These are phyloP conservation scores for Stephanodiscus triporus DNA, from an alignment of 108 stramenopile genomes.

Conservation along the genomic window DNA sequence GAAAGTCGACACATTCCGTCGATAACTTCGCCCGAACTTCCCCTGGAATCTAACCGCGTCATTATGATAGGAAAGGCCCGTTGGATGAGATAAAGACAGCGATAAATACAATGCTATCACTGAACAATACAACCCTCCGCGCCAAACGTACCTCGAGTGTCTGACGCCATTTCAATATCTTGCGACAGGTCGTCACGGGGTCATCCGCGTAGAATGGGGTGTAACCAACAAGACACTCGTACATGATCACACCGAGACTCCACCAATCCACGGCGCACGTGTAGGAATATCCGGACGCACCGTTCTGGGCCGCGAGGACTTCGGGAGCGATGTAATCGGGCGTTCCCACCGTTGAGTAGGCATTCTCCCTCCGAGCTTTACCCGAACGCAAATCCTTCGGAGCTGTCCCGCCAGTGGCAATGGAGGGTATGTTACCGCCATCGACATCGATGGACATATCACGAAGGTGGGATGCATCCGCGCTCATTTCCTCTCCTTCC, in stretches of 20 bases:
- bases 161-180: slow-evolving; percentile 92
- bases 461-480: slow-evolving; percentile 57
- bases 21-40: slow-evolving; percentile 80
- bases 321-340: slow-evolving; percentile 99
- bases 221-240: slow-evolving; percentile 99
- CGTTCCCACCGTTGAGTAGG: slow-evolving; percentile 98
- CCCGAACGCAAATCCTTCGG: slow-evolving; percentile 57
- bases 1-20: slow-evolving; percentile 87
- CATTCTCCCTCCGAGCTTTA: slow-evolving; percentile 91
- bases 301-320: slow-evolving; percentile 93
- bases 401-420: slow-evolving; percentile 34
- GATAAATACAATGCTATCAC: not conserved
- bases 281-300: slow-evolving; percentile 93
- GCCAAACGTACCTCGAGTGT: slow-evolving; percentile 69
- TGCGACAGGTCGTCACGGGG: slow-evolving; percentile 97
- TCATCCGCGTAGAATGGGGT: slow-evolving; percentile 99
- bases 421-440: slow-evolving; percentile 16
- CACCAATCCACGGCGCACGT: slow-evolving; percentile 99
- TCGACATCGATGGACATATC: slow-evolving; percentile 90
- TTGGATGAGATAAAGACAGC: not conserved
- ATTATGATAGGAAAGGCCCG: not conserved
- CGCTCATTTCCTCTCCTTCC: slow-evolving; percentile 36
- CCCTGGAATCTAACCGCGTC: slow-evolving; percentile 59
- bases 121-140: not conserved
- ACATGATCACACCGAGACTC: slow-evolving; percentile 99